phyloP scores from a whole-genome alignment of 352 stramenopile genomes.

The Pythium biforme region DNA sequence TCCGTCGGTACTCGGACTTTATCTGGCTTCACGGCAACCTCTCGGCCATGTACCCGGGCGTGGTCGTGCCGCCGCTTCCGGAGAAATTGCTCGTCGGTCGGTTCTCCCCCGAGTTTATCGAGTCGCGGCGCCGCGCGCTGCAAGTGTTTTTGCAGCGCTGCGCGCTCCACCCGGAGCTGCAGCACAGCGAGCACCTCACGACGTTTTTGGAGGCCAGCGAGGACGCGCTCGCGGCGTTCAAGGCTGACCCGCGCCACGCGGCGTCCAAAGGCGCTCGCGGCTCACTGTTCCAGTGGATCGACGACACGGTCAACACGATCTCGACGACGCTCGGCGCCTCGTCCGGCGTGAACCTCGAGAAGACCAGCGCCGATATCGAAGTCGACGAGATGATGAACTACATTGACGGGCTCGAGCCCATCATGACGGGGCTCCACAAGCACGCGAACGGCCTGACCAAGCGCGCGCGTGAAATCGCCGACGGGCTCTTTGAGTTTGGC shows the following conservation, averaged over 20 bases:
- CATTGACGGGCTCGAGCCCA: slow-evolving; percentile 93
- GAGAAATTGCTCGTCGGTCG: slow-evolving; percentile 95
- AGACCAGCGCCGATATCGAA: slow-evolving; percentile 90
- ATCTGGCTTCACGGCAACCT: slow-evolving; percentile 94
- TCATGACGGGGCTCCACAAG: slow-evolving; percentile 95
- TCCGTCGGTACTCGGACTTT: slow-evolving; percentile 95
- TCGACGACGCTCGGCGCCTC: slow-evolving; percentile 65
- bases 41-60: slow-evolving; percentile 77
- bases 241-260: slow-evolving; percentile 62
- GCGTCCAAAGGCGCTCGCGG: slow-evolving; percentile 44
- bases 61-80: slow-evolving; percentile 93
- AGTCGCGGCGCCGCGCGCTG: slow-evolving; percentile 73
- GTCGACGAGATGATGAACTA: slow-evolving; percentile 97
- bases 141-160: slow-evolving; percentile 82
- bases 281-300: slow-evolving; percentile 84
- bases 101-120: slow-evolving; percentile 93
- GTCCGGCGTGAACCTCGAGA: slow-evolving; percentile 53
- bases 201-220: slow-evolving; percentile 84
- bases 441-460: slow-evolving; percentile 93
- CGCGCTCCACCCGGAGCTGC: slow-evolving; percentile 76
- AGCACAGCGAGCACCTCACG: slow-evolving; percentile 82
- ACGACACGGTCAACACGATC: slow-evolving; percentile 84
- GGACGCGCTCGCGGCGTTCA: slow-evolving; percentile 63
- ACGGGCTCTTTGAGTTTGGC: slow-evolving; percentile 96
- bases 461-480: slow-evolving; percentile 93